Conservation (phyloP, 345 rosid species). For the Triadica sebifera region DNA sequence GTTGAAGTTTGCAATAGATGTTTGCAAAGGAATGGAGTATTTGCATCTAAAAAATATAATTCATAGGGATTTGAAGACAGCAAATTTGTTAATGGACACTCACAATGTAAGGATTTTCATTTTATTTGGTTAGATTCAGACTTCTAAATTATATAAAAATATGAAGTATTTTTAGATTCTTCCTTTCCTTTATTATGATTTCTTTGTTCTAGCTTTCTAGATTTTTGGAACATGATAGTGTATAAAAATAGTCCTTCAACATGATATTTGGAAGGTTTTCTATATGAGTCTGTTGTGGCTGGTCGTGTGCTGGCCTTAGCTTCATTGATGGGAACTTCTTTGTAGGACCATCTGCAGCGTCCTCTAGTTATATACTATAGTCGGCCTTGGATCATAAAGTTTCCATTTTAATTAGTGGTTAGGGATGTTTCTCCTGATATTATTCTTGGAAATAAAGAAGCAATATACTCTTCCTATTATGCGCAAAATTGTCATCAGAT, state of each 20-base stretch:
- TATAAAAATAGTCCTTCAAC: background rate
- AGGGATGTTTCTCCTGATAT: background rate
- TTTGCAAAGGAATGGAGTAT: conserved; percentile 73
- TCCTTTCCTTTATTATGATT: conserved; percentile 1
- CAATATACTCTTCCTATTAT: background rate
- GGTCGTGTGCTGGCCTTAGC: background rate
- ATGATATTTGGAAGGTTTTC: background rate
- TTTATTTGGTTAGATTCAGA: background rate
- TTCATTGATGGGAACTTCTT: background rate
- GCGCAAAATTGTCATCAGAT: background rate
- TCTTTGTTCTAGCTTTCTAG: background rate
- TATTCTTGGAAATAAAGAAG: background rate
- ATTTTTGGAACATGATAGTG: background rate
- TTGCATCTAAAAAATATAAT: conserved; percentile 70
- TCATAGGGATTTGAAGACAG: conserved; percentile 77
- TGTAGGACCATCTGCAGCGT: background rate
- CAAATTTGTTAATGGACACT: conserved; percentile 70
- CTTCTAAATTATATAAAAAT: background rate
- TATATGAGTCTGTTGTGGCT: background rate
- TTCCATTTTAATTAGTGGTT: background rate
- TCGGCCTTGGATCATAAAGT: background rate
- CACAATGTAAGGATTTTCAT: conserved; percentile 39
- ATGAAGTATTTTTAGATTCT: background rate
- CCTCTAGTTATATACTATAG: background rate
- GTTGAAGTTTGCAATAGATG: conserved; percentile 66